These are phyloP conservation scores for Fusarium sp. DNA, from an alignment of 2,329 filamentous ascomycete genomes.

Conservation along the genomic window DNA sequence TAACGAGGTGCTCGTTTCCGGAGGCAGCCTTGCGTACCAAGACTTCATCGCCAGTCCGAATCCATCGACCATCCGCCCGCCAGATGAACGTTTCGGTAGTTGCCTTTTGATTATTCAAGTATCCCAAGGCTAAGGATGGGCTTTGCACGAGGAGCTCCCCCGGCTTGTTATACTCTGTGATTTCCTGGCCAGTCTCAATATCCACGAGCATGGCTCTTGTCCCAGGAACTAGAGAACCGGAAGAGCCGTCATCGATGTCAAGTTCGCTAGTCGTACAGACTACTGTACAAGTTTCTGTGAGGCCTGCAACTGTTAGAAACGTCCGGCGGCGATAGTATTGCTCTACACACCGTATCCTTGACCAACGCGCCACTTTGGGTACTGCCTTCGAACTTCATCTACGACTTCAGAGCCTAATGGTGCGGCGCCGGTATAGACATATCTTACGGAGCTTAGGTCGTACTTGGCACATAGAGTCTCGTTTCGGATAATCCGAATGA, in stretches of 20 bases:
- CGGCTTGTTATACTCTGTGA: constrained; percentile 71
- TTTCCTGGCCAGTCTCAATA: constrained; percentile 73
- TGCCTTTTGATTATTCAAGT: constrained; percentile 79
- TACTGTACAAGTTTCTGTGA: constrained; percentile 83
- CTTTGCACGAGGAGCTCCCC: constrained; percentile 83
- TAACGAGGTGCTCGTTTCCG: constrained; percentile 38
- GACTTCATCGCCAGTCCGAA: constrained; percentile 56
- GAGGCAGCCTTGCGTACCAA: constrained; percentile 70
- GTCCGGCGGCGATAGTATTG: background rate
- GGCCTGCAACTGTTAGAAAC: background rate
- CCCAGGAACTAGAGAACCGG: constrained; percentile 76
- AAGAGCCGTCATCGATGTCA: constrained; percentile 79
- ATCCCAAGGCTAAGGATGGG: constrained; percentile 79
- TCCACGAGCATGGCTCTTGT: constrained; percentile 75
- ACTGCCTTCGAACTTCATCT: background rate
- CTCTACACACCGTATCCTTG: background rate
- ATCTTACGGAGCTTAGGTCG: background rate
- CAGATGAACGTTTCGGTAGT: constrained; percentile 27
- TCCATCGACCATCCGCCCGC: constrained; percentile 36
- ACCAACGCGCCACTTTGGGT: background rate
- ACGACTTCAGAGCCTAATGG: background rate
- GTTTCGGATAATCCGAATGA: background rate
- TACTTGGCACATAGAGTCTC: background rate
- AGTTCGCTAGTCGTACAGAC: constrained; percentile 68
- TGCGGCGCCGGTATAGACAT: background rate